A percentile compares a stretch with the other conserved stretches of the same genome.
phyloP scores from a whole-genome alignment of 768 basidiomycete genomes.

The Rhizopogon roseolus region DNA sequence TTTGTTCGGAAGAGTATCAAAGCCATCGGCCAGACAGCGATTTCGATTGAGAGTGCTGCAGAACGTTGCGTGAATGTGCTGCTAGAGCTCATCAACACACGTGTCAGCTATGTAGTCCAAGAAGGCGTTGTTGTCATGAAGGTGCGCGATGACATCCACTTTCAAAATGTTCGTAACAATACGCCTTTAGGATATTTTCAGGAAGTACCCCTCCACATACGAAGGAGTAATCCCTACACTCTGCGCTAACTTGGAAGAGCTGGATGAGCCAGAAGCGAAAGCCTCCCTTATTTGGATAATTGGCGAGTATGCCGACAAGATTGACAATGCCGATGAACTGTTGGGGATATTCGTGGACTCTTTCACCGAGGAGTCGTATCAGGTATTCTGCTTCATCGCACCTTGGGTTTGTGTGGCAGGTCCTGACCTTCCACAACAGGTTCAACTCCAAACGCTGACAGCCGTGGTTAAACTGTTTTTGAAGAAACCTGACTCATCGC shows the following conservation, averaged over 20 bases:
- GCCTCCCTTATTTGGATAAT: constrained; percentile 99
- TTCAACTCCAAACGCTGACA: constrained; percentile 80
- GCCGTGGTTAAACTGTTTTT: constrained; percentile 97
- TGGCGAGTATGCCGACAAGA: constrained; percentile 72
- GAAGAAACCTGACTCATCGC: constrained; percentile 90
- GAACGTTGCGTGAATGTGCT: constrained; percentile 94
- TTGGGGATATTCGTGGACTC: constrained; percentile 86
- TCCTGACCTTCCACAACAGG: constrained; percentile 28
- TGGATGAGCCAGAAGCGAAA: constrained; percentile 98
- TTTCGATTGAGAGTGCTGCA: constrained; percentile 90
- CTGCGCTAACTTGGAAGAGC: constrained; percentile 85
- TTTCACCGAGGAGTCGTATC: constrained; percentile 91
- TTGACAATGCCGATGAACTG: constrained; percentile 94
- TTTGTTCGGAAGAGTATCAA: constrained; percentile 94
- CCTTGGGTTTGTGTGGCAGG: not conserved
- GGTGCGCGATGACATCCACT: too few relatives aligned
- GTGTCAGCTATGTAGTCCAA: constrained; percentile 96
- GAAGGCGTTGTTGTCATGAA: constrained; percentile 60
- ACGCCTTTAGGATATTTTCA: constrained; percentile 76
- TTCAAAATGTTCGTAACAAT: not conserved
- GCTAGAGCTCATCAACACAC: constrained; percentile 86
- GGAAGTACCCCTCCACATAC: constrained; percentile 93
- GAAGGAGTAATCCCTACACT: constrained; percentile 95
- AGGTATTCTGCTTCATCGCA: constrained; percentile 40
- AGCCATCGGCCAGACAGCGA: constrained; percentile 93